Evolutionary conservation across 805 yeast species (phyloP).

Genomic region (Candida fluviatilis): DNA sequence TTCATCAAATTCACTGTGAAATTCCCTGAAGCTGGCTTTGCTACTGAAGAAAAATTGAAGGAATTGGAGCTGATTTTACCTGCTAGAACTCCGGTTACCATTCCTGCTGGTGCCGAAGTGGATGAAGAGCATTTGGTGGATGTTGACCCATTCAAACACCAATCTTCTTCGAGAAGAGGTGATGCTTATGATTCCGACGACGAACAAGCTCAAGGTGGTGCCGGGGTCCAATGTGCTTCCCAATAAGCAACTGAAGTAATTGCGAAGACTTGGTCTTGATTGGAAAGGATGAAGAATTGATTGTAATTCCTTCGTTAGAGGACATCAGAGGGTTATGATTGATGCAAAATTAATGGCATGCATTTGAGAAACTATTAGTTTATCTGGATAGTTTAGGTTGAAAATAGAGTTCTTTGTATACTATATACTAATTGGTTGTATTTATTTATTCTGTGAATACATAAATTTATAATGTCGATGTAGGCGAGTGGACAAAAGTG

Average conservation of each 20-base stretch:
- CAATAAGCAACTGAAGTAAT: slow-evolving; percentile 48
- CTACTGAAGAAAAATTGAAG: slow-evolving; percentile 70
- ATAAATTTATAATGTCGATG: background rate
- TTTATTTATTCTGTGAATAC: slow-evolving; percentile 1
- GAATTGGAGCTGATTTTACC: slow-evolving; percentile 77
- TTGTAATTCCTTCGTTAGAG: too few relatives aligned
- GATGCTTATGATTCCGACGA: slow-evolving; percentile 43
- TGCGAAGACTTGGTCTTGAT: background rate
- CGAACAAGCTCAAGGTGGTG: slow-evolving; percentile 52
- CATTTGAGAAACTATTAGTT: background rate
- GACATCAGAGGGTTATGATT: background rate
- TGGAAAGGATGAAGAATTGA: background rate
- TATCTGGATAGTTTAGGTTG: background rate
- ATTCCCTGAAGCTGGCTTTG: slow-evolving; percentile 77
- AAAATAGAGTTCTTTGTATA: slow-evolving; percentile 1
- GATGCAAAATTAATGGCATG: background rate
- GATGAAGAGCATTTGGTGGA: slow-evolving; percentile 78
- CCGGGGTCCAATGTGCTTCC: slow-evolving; percentile 90
- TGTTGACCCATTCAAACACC: slow-evolving; percentile 62
- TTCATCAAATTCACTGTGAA: slow-evolving; percentile 80
- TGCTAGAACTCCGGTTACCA: slow-evolving; percentile 52
- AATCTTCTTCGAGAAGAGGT: slow-evolving; percentile 32
- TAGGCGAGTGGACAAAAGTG: too few relatives aligned
- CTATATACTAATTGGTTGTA: background rate
- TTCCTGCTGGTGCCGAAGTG: slow-evolving; percentile 71